A percentile compares a stretch with the other conserved stretches of the same genome.
These are phyloP conservation scores for Saturnispora saitoi DNA, from an alignment of 805 yeast species.

Conservation along the genomic window DNA sequence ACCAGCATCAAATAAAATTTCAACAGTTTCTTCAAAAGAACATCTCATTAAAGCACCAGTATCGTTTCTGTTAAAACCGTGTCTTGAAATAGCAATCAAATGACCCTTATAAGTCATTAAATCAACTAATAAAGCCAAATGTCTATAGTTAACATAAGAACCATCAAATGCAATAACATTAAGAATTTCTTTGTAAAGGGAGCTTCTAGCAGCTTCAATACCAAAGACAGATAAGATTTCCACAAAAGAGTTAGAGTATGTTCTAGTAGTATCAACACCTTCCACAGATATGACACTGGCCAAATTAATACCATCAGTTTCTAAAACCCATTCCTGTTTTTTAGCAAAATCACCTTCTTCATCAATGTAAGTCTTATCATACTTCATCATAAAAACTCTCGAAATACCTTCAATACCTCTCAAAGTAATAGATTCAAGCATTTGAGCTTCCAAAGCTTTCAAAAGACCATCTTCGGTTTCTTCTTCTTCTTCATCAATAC, in stretches of 20 bases:
- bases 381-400: constrained; percentile 86
- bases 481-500: constrained; percentile 86
- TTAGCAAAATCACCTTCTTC: constrained; percentile 80
- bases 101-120: constrained; percentile 98
- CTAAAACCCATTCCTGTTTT: constrained; percentile 95
- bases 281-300: constrained; percentile 92
- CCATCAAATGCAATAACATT: constrained; percentile 99
- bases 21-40: constrained; percentile 98
- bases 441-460: constrained; percentile 89
- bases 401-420: constrained; percentile 94
- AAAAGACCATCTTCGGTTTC: constrained; percentile 96
- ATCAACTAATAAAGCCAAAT: constrained; percentile 94
- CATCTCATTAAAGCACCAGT: constrained; percentile 99
- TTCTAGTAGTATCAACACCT: constrained; percentile 86
- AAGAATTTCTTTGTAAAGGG: constrained; percentile 86
- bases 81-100: constrained; percentile 97
- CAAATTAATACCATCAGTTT: constrained; percentile 96
- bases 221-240: constrained; percentile 93
- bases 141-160: constrained; percentile 97
- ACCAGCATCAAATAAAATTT: constrained; percentile 94
- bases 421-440: constrained; percentile 89
- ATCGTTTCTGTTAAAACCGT: constrained; percentile 96
- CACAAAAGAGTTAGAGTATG: constrained; percentile 93
- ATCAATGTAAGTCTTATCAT: constrained; percentile 63
- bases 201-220: constrained; percentile 96